Evolutionary conservation across 495 filamentous ascomycete species (phyloP), one percentile per base, ranked within the genome.

Genomic region (Daldinia caldariorum): DNA sequence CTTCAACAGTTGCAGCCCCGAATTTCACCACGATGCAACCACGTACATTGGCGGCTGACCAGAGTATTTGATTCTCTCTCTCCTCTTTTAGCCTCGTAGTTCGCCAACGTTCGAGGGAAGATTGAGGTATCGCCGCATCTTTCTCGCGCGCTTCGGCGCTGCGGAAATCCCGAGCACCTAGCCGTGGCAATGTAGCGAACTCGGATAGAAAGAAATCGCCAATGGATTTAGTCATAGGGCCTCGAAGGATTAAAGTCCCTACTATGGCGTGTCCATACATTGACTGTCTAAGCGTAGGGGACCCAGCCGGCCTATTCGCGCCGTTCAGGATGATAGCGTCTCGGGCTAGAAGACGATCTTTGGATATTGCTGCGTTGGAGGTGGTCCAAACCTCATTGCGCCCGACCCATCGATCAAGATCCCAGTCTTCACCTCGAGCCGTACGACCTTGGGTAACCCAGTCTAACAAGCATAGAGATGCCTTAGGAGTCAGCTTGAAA

Each of bases 1-100:
- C 83, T 72, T 88, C 85, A 14, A 87, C 83, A 8, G 77, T 82
- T 22, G 79, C 77, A 8, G 85, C 79, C 10, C 85, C 84, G 75
- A 97, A 95, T 80, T 97, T 99, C 26, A 97, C 90, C 20, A 97
- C 83, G 8, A 94, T 89, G 70, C 92, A 97, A 1, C 92, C 93
- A 7, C 94, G 85, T 31, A 97, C 88, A 37, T 84, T 85, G 22
- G 94, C 91, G 14, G 92, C 94, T 20, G 93, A 97, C 93, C 94
- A 99, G 0, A 96, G 83, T 6, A 94, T 75, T 56, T 85, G 83
- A 59, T 87, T 83, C 20, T 79, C 76, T 66, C 80, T 83, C 78
- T 90, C 91, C 74, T 84, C 78, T 61, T 74, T 59, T 6, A 86
- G 76, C 50, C 86, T 79, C 14, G 51, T 65, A 43, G 59, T 58